These are phyloP conservation scores for Mortierella sp. DNA, from an alignment of 371 early-diverging fungal species.

Conservation along the genomic window DNA sequence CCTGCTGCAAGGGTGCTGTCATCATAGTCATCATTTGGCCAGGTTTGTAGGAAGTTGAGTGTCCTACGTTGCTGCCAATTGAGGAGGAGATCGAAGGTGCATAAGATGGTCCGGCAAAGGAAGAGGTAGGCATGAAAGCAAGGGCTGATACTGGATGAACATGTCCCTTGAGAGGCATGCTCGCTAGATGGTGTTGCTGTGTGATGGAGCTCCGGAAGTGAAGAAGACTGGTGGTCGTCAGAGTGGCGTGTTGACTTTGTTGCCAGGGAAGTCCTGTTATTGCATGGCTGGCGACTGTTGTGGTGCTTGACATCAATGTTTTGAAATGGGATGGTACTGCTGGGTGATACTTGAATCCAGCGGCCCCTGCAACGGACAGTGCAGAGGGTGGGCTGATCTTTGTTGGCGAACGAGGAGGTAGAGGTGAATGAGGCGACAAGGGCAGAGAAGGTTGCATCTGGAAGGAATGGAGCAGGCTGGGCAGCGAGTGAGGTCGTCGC, in stretches of 20 bases:
- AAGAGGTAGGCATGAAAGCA: neutral
- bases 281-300: slow-evolving; percentile 21
- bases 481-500: neutral
- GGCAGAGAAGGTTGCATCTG: slow-evolving; percentile 10
- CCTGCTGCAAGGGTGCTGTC: neutral
- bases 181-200: slow-evolving; percentile 11
- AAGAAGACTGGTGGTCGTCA: slow-evolving; percentile 25
- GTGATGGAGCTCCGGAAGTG: slow-evolving; percentile 13
- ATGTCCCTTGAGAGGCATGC: slow-evolving; percentile 6
- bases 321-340: slow-evolving; percentile 39
- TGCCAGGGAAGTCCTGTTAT: slow-evolving; percentile 36
- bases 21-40: slow-evolving; percentile 9
- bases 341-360: slow-evolving; percentile 12
- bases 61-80: neutral
- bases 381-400: slow-evolving; percentile 11
- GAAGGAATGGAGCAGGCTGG: slow-evolving; percentile 1
- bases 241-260: slow-evolving; percentile 36
- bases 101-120: neutral
- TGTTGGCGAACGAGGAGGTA: slow-evolving; percentile 21
- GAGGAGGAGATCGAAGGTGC: neutral
- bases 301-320: slow-evolving; percentile 30
- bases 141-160: slow-evolving; percentile 11
- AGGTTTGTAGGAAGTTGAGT: neutral
- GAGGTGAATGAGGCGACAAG: slow-evolving; percentile 8
- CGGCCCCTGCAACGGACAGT: slow-evolving; percentile 14